Base-by-base conservation (phyloP, 164 flowering plant genomes). In the Nymphaea colorata region DNA sequence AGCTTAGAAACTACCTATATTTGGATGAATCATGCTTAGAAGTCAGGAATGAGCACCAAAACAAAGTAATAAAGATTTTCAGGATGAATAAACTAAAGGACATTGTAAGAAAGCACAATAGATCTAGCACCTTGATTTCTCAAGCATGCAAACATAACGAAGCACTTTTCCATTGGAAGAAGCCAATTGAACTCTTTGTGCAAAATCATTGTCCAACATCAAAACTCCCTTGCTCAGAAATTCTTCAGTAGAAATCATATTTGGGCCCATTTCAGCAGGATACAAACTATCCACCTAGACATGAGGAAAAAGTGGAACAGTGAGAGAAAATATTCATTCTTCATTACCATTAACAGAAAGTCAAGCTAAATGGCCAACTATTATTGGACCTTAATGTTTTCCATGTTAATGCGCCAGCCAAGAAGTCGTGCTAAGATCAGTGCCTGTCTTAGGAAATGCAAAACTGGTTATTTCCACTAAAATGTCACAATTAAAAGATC, bases 391-490 rank as follows among this genome's bases (percentile, higher is more conserved):
- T 87, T 79, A 17, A 90, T 82, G 77, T 71, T 72, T 62, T 84
- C 83, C 80, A 90, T 63, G 70, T 80, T 72, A 64, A 87, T 81
- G 45, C 79, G 79, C 77, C 73, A 75, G 43, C 97, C 96, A 66
- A 93, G 93, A 76, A 90, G 92, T 69, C 95, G 86, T 69, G 90
- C 85, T 75, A 93, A 83, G 72, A 93, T 93, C 84, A 93, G 72
- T 66, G 88, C 97, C 81, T 71, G 76, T 67, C 36, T 51, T 51
- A 15, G 4, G 57, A 51, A 51, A 51, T 51, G 57, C 8, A 51
- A 15, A 51, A 51, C 8, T 7, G 57, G 14, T 51, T 51, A 51
- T 51, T 51, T 51, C 8, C 57, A 51, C 57, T 51, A 51, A 10
- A 51, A 15, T 8, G 57, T 10, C 8, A 51, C 12, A 51, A 51